Base-by-base conservation (phyloP, 768 basidiomycete species). In the Lentinula boryana region DNA sequence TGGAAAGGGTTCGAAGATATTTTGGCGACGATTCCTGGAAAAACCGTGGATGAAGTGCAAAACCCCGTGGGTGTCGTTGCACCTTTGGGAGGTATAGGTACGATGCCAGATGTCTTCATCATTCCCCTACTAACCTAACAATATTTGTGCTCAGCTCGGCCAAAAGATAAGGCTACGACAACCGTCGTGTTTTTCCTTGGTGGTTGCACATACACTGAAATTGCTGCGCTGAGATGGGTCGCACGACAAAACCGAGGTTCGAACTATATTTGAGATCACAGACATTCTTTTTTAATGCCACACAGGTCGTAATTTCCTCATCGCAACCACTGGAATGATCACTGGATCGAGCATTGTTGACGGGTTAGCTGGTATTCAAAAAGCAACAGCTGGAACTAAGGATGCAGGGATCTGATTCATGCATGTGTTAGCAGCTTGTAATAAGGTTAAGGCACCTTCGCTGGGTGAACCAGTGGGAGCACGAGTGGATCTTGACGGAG, bases 1-100 rank as follows among this genome's bases (percentile, higher is more conserved):
- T 99, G 96, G 95, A 96, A 91, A 72, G 96, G 95, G 23, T 94
- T 99, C 68, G 97, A 98, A 72, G 96, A 98, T 67, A 83, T 92
- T 13, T 70, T 97, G 21, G 82, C 82, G 38, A 78, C 80, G 57
- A 86, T 98, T 58, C 91, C 94, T 0, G 97, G 97, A 2, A 84
- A 86, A 69, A 91, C 88, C 21, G 83, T 97, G 44, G 95, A 99
- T 72, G 81, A 91, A 38, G 75, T 78, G 33, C 87, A 84, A 69
- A 79, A 77, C 64, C 68, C 69, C 15, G 71, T 43, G 31, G 53
- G 60, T 61, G 53, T 31, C 23, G 7, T 21, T 35, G 32, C 58
- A 50, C 40, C 49, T 36, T 35, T 58, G n/a, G 48, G 43, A 50
- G 48, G 27, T 36, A 48, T 40, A 32, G 27, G 49, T 60, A 58